Base-by-base conservation (phyloP, 164 flowering plant species). In the Vitis labrusca region DNA sequence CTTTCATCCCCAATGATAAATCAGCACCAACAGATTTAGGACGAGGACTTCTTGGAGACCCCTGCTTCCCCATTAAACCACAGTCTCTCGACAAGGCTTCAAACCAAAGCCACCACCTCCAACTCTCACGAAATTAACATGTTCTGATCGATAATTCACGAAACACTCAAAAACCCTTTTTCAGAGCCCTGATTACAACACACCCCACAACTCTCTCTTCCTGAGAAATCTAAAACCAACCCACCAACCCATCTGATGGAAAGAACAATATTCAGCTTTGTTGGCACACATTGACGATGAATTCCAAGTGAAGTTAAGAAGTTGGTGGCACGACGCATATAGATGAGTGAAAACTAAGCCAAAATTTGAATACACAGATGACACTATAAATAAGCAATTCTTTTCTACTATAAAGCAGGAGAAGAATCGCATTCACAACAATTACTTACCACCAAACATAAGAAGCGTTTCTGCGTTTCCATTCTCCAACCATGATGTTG, bases 21-120 rank as follows among this genome's bases (percentile, higher is more conserved):
- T 72, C 78, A 32, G 17, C 44, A 67, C 79, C 67, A 16, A 57
- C 66, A 6, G 50, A 32, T 51, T 54, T 63, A 48, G 83, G 75
- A 11, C 80, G 81, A 0, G 73, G 76, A 71, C 78, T 79, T 68
- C 72, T 79, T 0, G 83, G 82, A 10, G 80, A 71, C 13, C 83
- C 79, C 71, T 78, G 83, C 70, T 84, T 90, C 44, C 89, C 89
- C 92, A 85, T 86, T 65, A 66, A 48, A 69, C 50, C 19, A 64
- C 29, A 29, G 54, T 47, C 68, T 57, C 64, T 30, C 59, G 61
- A 53, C 11, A 27, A 61, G 15, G 62, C 65, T 48, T 47, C 65
- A 54, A 65, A 44, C 12, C 29, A n/a, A 69, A n/a, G 32, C 19
- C 27, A 51, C 13, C 32, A 30, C 37, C 71, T 16, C 11, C 9